Evolutionary conservation across 2,329 filamentous ascomycete species (phyloP).

Genomic region (Pseudocercospora pini-densiflorae): DNA sequence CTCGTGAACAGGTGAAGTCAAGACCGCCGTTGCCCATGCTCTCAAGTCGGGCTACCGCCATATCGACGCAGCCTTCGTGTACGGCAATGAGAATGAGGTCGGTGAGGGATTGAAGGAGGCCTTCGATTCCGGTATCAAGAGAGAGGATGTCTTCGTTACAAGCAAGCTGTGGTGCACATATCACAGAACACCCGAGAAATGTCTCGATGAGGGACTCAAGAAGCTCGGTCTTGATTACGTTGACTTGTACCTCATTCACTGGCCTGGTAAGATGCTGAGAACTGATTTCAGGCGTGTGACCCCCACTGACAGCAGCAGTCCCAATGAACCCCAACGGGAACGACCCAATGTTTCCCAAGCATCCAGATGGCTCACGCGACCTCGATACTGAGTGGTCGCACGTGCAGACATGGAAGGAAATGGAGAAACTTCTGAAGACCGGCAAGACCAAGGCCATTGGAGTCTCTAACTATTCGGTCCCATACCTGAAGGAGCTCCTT

Average conservation of each 20-base stretch:
- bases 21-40: slow-evolving; percentile 53
- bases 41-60: slow-evolving; percentile 56
- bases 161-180: slow-evolving; percentile 87
- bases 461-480: slow-evolving; percentile 55
- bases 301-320: slow-evolving; percentile 63
- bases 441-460: slow-evolving; percentile 56
- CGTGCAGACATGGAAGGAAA: slow-evolving; percentile 75
- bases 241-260: slow-evolving; percentile 82
- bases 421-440: slow-evolving; percentile 65
- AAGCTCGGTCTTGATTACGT: slow-evolving; percentile 78
- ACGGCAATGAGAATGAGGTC: slow-evolving; percentile 82
- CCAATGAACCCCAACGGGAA: slow-evolving; percentile 80
- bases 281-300: not conserved
- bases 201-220: slow-evolving; percentile 73
- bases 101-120: slow-evolving; percentile 77
- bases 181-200: slow-evolving; percentile 70
- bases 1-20: slow-evolving; percentile 49
- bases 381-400: slow-evolving; percentile 72
- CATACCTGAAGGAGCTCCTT: slow-evolving; percentile 56
- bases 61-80: slow-evolving; percentile 74
- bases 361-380: slow-evolving; percentile 73
- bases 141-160: slow-evolving; percentile 80
- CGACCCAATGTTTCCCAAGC: slow-evolving; percentile 73
- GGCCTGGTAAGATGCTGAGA: slow-evolving; percentile 73
- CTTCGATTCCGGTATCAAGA: slow-evolving; percentile 68